Conservation (phyloP, 78 protist species). For the Isochrysis galbana region DNA sequence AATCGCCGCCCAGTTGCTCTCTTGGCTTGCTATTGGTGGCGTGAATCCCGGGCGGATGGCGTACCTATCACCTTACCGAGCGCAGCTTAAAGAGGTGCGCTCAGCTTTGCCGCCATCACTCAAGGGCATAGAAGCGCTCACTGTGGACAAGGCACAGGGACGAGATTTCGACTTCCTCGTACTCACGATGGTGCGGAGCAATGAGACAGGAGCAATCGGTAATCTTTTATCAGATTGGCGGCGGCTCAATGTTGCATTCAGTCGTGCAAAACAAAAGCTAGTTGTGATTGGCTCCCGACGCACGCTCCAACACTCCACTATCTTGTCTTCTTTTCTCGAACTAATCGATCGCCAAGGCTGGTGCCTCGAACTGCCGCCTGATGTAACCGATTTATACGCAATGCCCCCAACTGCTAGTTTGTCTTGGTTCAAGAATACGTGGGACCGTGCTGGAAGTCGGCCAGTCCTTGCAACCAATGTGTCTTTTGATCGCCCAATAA, state of each 20-base stretch:
- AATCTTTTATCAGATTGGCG: conserved; percentile 78
- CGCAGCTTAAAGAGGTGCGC: conserved; percentile 53
- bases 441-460: not conserved
- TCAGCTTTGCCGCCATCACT: not conserved
- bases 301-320: not conserved
- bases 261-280: conserved; percentile 80
- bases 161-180: not conserved
- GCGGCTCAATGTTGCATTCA: conserved; percentile 83
- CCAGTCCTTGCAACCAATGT: not conserved
- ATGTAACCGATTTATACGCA: not conserved
- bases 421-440: not conserved
- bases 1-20: not conserved
- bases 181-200: not conserved
- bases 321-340: not conserved
- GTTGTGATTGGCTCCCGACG: conserved; percentile 61
- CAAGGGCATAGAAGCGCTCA: conserved; percentile 48
- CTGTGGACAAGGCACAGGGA: conserved; percentile 74
- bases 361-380: not conserved
- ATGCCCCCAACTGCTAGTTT: not conserved
- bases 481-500: not conserved
- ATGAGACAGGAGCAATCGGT: conserved; percentile 49
- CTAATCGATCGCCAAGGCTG: not conserved
- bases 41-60: not conserved
- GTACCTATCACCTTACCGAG: not conserved
- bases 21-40: not conserved